phyloP scores from a whole-genome alignment of 2,329 filamentous ascomycete species.

The Botrytis cinerea region DNA sequence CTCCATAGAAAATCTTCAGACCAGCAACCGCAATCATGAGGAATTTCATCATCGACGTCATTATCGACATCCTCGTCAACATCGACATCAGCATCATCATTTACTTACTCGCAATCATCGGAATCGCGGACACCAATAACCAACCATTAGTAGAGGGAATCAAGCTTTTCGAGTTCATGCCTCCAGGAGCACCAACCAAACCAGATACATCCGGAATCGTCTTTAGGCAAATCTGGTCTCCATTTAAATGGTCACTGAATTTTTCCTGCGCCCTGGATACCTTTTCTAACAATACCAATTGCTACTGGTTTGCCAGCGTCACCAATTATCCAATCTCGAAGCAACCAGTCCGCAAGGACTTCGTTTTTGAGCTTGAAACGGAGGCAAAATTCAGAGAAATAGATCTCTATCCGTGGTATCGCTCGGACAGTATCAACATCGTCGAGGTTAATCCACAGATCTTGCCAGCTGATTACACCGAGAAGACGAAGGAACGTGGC shows the following conservation, averaged over 20 bases:
- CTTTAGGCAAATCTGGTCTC: background rate
- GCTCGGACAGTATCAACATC: fast-evolving
- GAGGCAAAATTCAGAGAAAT: background rate
- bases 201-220: background rate
- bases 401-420: fast-evolving
- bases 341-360: background rate
- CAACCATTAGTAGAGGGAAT: background rate
- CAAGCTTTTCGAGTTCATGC: background rate
- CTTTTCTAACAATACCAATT: fast-evolving
- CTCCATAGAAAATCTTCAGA: background rate
- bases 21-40: background rate
- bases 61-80: background rate
- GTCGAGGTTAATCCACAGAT: background rate
- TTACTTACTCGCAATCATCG: background rate
- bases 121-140: background rate
- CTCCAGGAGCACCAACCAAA: background rate
- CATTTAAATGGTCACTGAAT: background rate
- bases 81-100: background rate
- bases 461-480: background rate
- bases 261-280: background rate
- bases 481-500: fast-evolving
- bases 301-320: fast-evolving
- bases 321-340: too few relatives aligned
- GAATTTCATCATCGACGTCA: background rate
- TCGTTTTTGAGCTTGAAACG: background rate